A percentile compares a stretch with the other conserved stretches of the same genome.
phyloP scores from a whole-genome alignment of 2,329 filamentous ascomycete species.

The Aspergillus persii region DNA sequence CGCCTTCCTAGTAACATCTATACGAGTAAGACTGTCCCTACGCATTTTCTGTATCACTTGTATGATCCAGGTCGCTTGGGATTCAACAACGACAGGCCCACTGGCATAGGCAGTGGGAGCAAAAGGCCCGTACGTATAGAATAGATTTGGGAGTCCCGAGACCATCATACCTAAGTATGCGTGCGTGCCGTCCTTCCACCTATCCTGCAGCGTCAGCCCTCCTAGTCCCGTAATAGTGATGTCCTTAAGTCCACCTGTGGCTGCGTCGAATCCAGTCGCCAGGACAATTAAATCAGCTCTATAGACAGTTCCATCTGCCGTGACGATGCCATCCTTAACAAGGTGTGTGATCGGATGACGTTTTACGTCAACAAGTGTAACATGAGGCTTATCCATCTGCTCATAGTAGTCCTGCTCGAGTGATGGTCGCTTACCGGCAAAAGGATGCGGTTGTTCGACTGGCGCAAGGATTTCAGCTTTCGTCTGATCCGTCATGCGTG shows the following conservation, averaged over 20 bases:
- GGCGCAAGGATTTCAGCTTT: conserved; percentile 56
- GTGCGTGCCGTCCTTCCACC: not conserved
- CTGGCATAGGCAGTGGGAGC: not conserved
- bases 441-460: conserved; percentile 52
- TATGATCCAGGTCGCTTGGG: not conserved
- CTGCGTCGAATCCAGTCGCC: conserved; percentile 43
- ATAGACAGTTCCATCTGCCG: conserved; percentile 35
- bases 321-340: conserved; percentile 40
- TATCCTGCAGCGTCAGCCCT: not conserved
- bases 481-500: conserved; percentile 50
- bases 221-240: not conserved
- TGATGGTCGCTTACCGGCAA: conserved; percentile 52
- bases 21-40: no score
- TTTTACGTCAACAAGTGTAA: conserved; percentile 48
- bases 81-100: not conserved
- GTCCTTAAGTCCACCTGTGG: conserved; percentile 35
- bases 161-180: not conserved
- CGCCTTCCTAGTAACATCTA: no score
- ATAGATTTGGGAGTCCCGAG: not conserved
- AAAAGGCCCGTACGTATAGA: not conserved
- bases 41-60: no score
- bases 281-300: conserved; percentile 41
- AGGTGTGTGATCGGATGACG: conserved; percentile 42
- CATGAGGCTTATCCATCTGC: conserved; percentile 47
- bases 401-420: conserved; percentile 55